Evolutionary conservation across 768 basidiomycete genomes (phyloP).

Genomic region (Trametes cingulata): DNA sequence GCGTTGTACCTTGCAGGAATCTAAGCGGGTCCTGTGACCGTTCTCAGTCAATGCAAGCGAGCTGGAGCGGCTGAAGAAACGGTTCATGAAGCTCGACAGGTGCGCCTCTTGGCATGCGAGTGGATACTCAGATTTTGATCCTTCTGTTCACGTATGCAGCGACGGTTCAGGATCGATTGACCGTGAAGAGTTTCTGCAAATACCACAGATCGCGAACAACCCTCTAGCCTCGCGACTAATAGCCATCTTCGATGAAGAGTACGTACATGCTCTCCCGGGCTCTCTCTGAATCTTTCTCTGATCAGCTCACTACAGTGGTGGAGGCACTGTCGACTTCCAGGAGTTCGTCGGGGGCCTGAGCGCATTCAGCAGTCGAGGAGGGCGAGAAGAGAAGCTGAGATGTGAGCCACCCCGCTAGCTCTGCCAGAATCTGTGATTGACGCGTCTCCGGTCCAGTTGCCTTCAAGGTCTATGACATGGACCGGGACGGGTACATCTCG

Average conservation of each 20-base stretch:
- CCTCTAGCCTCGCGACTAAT: constrained; percentile 97
- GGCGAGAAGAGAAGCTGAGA: constrained; percentile 92
- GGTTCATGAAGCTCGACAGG: constrained; percentile 99
- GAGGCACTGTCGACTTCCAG: constrained; percentile 98
- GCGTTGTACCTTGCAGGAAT: neutral
- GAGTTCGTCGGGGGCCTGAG: constrained; percentile 98
- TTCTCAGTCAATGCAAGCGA: constrained; percentile 87
- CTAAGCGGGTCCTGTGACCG: neutral
- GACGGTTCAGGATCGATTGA: constrained; percentile 98
- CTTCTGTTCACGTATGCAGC: constrained; percentile 39
- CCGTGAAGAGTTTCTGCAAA: constrained; percentile 97
- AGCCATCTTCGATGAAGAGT: constrained; percentile 99
- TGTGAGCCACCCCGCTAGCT: constrained; percentile 56
- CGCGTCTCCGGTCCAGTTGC: constrained; percentile 65
- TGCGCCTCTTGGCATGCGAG: constrained; percentile 31
- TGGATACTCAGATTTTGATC: neutral
- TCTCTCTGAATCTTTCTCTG: neutral
- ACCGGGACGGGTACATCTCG: constrained; percentile 95
- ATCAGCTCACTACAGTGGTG: constrained; percentile 60
- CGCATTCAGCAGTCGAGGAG: constrained; percentile 96
- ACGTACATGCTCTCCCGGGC: constrained; percentile 37
- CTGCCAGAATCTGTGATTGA: neutral
- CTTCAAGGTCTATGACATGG: constrained; percentile 99
- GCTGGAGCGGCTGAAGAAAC: constrained; percentile 93
- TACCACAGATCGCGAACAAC: constrained; percentile 98